Conservation (phyloP, 305 asterid species). For the Fraxinus platypoda region DNA sequence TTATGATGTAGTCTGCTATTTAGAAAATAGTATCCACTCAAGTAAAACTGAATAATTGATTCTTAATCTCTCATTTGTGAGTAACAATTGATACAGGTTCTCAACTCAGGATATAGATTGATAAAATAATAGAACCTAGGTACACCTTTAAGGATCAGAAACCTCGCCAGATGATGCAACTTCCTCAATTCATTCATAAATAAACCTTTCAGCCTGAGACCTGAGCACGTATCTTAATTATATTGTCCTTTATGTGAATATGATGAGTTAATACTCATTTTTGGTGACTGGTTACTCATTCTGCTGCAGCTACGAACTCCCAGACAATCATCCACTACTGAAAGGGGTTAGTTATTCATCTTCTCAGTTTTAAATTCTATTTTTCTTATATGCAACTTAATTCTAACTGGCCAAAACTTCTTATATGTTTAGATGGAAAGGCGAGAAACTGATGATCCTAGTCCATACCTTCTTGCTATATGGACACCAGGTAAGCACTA, state of each 20-base stretch:
- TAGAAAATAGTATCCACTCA: background rate
- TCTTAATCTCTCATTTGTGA: background rate
- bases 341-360: slow-evolving; percentile 54
- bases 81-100: background rate
- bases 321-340: slow-evolving; percentile 76
- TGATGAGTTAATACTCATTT: background rate
- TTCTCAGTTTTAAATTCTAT: slow-evolving; percentile 20
- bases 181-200: background rate
- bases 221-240: background rate
- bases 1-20: background rate
- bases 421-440: slow-evolving; percentile 61
- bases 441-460: slow-evolving; percentile 96
- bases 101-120: background rate
- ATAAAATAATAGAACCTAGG: background rate
- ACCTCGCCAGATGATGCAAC: background rate
- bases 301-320: slow-evolving; percentile 76
- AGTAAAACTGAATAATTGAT: background rate
- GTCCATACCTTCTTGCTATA: slow-evolving; percentile 91
- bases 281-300: slow-evolving; percentile 27
- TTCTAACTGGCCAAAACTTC: slow-evolving; percentile 23
- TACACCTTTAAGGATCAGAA: background rate
- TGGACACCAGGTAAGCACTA: slow-evolving; percentile 85
- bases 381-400: slow-evolving; percentile 21
- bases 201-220: background rate
- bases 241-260: background rate